Evolutionary conservation across 352 stramenopile species (phyloP).

Genomic region (Globisporangium nunn): DNA sequence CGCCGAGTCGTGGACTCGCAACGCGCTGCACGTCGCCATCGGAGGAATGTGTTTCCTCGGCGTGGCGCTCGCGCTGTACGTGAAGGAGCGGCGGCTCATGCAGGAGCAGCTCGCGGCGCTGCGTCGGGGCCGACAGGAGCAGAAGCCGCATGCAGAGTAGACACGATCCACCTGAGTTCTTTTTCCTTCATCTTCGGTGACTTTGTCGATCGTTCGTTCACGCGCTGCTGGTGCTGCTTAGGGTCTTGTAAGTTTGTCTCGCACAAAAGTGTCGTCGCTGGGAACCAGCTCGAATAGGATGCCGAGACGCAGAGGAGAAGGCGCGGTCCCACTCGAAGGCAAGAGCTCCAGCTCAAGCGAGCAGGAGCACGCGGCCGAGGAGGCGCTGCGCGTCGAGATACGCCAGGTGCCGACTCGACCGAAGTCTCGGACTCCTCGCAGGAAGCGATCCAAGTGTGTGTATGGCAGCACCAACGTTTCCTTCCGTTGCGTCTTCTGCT

Average conservation of each 20-base stretch:
- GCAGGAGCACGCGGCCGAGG: conserved; percentile 3
- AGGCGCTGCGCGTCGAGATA: conserved; percentile 15
- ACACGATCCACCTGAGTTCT: too few relatives aligned
- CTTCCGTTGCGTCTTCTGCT: background rate
- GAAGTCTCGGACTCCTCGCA: too few relatives aligned
- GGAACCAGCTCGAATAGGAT: background rate
- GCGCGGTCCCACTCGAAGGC: background rate
- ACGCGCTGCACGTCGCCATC: conserved; percentile 39
- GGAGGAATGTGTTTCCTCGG: conserved; percentile 37
- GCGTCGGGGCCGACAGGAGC: conserved; percentile 1
- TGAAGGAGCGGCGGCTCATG: conserved; percentile 43
- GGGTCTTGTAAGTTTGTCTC: too few relatives aligned
- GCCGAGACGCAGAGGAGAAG: background rate
- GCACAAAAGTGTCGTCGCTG: too few relatives aligned
- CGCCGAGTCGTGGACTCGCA: conserved; percentile 22
- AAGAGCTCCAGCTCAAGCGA: background rate
- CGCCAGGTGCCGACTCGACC: conserved; percentile 10
- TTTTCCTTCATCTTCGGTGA: too few relatives aligned
- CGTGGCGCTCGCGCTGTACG: conserved; percentile 31
- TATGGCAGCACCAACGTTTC: too few relatives aligned
- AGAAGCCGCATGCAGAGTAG: conserved; percentile 20
- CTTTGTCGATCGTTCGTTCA: background rate
- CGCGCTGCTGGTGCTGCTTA: too few relatives aligned
- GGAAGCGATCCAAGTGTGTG: too few relatives aligned
- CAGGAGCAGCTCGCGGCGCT: conserved; percentile 23